phyloP scores from a whole-genome alignment of 495 filamentous ascomycete genomes.

The Sporormia fimetaria region DNA sequence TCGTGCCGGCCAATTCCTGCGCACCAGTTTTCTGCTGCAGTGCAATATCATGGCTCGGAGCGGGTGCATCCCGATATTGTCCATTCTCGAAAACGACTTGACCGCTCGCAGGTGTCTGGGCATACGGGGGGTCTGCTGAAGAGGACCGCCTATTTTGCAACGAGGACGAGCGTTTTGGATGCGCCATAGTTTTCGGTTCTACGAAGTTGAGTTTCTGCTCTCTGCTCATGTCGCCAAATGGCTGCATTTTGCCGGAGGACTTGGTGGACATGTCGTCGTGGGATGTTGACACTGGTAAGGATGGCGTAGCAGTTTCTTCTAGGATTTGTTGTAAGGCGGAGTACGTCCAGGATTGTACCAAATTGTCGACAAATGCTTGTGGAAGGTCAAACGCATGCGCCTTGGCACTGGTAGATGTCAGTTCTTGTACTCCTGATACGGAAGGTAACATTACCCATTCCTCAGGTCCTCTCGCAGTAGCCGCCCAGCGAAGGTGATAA shows the following conservation, averaged over 20 bases:
- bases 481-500: constrained; percentile 64
- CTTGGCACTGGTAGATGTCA: constrained; percentile 11
- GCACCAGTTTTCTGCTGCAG: constrained; percentile 40
- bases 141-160: constrained; percentile 26
- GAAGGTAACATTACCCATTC: constrained; percentile 27
- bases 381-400: constrained; percentile 29
- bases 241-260: constrained; percentile 40
- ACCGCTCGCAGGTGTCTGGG: constrained; percentile 12
- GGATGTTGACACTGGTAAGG: constrained; percentile 40
- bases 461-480: constrained; percentile 66
- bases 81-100: constrained; percentile 23
- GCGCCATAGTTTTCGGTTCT: constrained; percentile 54
- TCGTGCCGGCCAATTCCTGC: constrained; percentile 68
- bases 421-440: not conserved
- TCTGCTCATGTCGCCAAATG: constrained; percentile 23
- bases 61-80: constrained; percentile 24
- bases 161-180: constrained; percentile 46
- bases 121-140: constrained; percentile 22
- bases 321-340: constrained; percentile 67
- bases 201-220: constrained; percentile 35
- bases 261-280: constrained; percentile 17
- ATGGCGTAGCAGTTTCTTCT: constrained; percentile 53
- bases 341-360: constrained; percentile 78
- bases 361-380: constrained; percentile 52
- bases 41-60: constrained; percentile 7